Evolutionary conservation across 805 yeast genomes (phyloP).

Genomic region (Nakazawaea pomicola): DNA sequence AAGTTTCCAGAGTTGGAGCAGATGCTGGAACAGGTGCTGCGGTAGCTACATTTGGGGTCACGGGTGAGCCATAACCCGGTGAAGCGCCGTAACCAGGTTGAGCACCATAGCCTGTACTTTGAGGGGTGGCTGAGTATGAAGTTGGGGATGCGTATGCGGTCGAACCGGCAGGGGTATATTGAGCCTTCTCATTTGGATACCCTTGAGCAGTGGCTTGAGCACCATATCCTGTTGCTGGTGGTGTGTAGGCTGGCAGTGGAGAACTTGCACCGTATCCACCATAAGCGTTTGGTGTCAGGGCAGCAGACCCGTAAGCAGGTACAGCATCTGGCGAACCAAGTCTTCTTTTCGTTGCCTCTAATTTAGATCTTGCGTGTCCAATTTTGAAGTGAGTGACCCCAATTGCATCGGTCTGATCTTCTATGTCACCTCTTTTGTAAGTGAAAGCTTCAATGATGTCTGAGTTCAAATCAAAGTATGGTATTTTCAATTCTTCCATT

Average conservation of each 20-base stretch:
- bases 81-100: constrained; percentile 10
- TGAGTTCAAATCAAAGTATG: constrained; percentile 82
- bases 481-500: constrained; percentile 95
- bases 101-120: constrained; percentile 16
- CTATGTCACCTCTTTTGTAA: constrained; percentile 83
- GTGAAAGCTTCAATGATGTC: constrained; percentile 80
- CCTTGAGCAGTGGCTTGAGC: constrained; percentile 19
- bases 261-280: constrained; percentile 16
- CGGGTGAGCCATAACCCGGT: constrained; percentile 19
- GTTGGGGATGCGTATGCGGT: constrained; percentile 21
- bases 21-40: constrained; percentile 25
- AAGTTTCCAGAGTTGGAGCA: constrained; percentile 46
- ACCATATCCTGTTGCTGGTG: constrained; percentile 25
- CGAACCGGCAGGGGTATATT: constrained; percentile 19
- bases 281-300: constrained; percentile 26
- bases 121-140: constrained; percentile 16
- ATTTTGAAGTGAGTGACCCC: constrained; percentile 88
- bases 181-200: constrained; percentile 21
- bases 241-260: constrained; percentile 33
- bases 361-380: constrained; percentile 80
- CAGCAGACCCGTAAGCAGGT: constrained; percentile 22
- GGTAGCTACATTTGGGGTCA: constrained; percentile 21
- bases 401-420: constrained; percentile 83
- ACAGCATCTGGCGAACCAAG: constrained; percentile 36
- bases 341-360: constrained; percentile 78